phyloP scores from a whole-genome alignment of 2,329 filamentous ascomycete genomes.

The Coniochaeta hoffmannii region DNA sequence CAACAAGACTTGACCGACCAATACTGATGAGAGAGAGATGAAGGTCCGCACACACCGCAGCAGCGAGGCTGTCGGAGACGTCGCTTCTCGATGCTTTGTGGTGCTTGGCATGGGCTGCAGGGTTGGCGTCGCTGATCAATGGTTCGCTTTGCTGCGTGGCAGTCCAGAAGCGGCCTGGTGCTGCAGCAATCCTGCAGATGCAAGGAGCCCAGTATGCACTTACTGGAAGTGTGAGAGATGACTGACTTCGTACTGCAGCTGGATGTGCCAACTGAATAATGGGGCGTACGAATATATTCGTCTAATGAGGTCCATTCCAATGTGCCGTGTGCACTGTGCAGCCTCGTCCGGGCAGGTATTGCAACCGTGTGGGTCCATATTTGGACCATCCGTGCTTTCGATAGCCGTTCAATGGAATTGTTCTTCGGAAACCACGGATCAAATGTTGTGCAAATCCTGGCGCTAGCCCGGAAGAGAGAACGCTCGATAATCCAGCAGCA shows the following conservation, averaged over 20 bases:
- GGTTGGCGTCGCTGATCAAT: not conserved
- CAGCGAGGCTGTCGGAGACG: not conserved
- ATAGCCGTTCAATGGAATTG: constrained; percentile 1
- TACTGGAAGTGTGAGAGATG: no score
- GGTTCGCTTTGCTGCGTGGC: not conserved
- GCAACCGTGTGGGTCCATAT: not conserved
- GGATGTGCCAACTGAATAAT: not conserved
- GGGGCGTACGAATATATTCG: not conserved
- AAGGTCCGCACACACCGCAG: not conserved
- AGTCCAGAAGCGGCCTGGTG: not conserved
- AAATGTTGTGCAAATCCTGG: not conserved
- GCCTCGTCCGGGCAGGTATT: not conserved
- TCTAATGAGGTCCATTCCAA: not conserved
- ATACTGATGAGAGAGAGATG: not conserved
- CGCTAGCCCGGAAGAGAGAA: not conserved
- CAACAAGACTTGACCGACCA: no score
- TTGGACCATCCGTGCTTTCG: not conserved
- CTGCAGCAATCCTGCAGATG: not conserved
- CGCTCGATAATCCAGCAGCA: no score
- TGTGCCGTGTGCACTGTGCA: not conserved
- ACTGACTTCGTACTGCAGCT: no score
- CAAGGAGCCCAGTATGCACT: not conserved
- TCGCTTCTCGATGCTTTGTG: not conserved
- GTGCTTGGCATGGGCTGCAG: not conserved
- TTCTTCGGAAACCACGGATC: constrained; percentile 1